Base-by-base conservation (phyloP, 352 stramenopile species). In the Phytophthora brassicae region DNA sequence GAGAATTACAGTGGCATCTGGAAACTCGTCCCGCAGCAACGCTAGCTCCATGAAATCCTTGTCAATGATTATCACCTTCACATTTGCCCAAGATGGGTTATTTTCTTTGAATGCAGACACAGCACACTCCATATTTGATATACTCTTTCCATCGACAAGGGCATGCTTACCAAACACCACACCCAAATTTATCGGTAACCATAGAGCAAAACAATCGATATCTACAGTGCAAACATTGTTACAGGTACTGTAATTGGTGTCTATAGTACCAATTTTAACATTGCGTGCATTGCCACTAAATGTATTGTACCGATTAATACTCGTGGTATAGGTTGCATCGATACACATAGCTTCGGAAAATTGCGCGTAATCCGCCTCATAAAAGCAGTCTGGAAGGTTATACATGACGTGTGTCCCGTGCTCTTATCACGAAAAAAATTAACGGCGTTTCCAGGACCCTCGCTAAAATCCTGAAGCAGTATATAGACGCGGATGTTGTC, bases 301-400 rank as follows among this genome's bases (percentile, higher is more conserved):
- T 16, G 12, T 4, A 6, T 17, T 23, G 5, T 65, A 60, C 48
- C 41, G 16, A 20, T 65, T 43, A 22, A 65, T 54, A 7, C 54
- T 65, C 3, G 57, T 65, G 0, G 41, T 48, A 6, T 65, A 19
- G 0, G 47, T 65, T 4, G 57, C 41, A 33, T 65, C 57, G 4
- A 65, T 28, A 16, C 57, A 54, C 0, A 65, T 6, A 3, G 19
- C 47, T 28, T 59, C 57, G 17, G 57, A 48, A 49, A 65, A 58
- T 31, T 59, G 3, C 44, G 44, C 8, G 44, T 43, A 23, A 62
- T 55, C 6, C 44, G 6, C 4, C 54, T 16, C 35, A 62, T 55
- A 12, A 36, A 19, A 17, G 22, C 33, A 0, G 35, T 66, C 35
- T 66, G 50, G 23, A 61, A 56, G 6, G 43, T 53, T n/a, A 66